Percentiles rank a stretch among this genome's conserved stretches.
Evolutionary conservation across 306 rosid genomes (phyloP).

Genomic region (Trichosanthes truncata): DNA sequence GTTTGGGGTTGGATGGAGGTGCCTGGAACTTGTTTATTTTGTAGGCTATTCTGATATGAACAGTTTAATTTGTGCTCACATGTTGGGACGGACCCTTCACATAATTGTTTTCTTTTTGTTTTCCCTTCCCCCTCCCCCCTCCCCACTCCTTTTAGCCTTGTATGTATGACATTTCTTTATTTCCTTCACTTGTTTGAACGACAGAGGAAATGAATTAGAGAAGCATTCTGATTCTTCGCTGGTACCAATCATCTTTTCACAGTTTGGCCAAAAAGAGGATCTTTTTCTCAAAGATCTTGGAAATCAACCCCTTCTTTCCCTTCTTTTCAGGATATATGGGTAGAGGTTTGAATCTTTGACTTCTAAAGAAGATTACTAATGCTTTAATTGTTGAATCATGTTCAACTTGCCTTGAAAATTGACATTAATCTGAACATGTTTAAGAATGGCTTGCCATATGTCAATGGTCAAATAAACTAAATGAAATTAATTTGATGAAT

Average conservation of each 20-base stretch:
- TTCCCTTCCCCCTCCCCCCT: not conserved
- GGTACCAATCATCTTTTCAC: not conserved
- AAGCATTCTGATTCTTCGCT: not conserved
- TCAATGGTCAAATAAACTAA: not conserved
- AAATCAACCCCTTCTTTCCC: too few relatives aligned
- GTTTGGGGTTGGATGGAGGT: slow-evolving; percentile 23
- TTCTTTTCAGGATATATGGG: too few relatives aligned
- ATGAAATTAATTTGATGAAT: too few relatives aligned
- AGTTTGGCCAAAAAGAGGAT: not conserved
- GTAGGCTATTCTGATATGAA: slow-evolving; percentile 10
- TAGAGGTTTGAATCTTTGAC: too few relatives aligned
- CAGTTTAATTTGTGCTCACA: slow-evolving; percentile 15
- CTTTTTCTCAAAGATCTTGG: not conserved
- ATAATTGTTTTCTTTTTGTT: not conserved
- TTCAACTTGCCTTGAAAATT: not conserved
- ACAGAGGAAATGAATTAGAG: slow-evolving; percentile 24
- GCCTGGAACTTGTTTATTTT: slow-evolving; percentile 20
- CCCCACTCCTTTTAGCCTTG: slow-evolving; percentile 13
- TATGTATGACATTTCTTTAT: slow-evolving; percentile 23
- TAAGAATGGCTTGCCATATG: not conserved
- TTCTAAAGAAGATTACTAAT: too few relatives aligned
- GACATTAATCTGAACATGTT: not conserved
- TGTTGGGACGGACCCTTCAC: slow-evolving; percentile 5
- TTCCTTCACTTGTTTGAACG: slow-evolving; percentile 10
- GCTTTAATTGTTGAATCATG: not conserved